Base-by-base conservation (phyloP, 2,329 filamentous ascomycete genomes). In the Aschersonia sp. region DNA sequence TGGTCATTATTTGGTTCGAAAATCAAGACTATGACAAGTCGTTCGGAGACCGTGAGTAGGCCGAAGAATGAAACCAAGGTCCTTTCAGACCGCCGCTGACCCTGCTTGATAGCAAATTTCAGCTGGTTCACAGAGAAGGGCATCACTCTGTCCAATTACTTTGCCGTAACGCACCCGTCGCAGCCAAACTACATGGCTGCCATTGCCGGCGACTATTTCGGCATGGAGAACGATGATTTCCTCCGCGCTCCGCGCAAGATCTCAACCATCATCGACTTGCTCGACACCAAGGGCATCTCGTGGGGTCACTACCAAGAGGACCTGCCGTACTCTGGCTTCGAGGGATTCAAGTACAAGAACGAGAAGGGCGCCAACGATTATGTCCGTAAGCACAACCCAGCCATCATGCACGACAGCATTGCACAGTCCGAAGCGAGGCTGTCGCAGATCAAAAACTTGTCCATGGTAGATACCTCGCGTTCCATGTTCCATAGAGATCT, bases 281-380 rank as follows among this genome's bases (percentile, higher is more conserved):
- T 86, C 22, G 80, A 85, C 52, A 70, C 72, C 53, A 75, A 73
- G 57, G 69, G 70, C 47, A 79, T 87, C 58, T 73, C 73, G 3
- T 87, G 82, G 82, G 81, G 69, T 46, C 69, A 81, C 53, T 92
- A 90, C 66, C 77, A 88, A 62, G 85, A 92, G 60, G 81, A 86
- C 57, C 73, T 83, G 71, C 86, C 86, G 2, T 87, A 79, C 63
- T 71, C 77, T 2, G 86, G 86, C 10, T 90, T 78, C 64, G 73
- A 85, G 61, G 85, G 84, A 30, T 62, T 63, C 37, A 68, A 65
- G 0, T 86, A 69, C 60, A 70, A 77, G 48, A 87, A 87, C 63
- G 78, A 78, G 53, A 52, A 76, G 54, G 74, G 76, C 32, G 72
- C 74, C 45, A 85, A 88, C 57, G 78, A 83, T 66, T 92, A 92